Evolutionary conservation across 2,329 filamentous ascomycete genomes (phyloP).

Genomic region (Pseudogymnoascus sp.): DNA sequence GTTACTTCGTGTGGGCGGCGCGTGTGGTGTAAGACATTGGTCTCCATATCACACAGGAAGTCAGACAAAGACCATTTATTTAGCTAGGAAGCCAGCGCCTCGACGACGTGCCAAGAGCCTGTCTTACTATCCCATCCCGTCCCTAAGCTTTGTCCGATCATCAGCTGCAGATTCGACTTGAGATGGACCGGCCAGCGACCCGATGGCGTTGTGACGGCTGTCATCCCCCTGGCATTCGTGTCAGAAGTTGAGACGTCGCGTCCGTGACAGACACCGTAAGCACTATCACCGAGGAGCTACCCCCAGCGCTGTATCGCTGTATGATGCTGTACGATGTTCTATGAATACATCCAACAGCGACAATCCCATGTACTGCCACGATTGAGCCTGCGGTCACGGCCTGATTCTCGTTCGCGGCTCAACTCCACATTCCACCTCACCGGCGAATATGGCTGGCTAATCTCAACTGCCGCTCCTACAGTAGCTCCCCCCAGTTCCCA

Average conservation of each 20-base stretch:
- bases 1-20: constrained; percentile 1
- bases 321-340: not conserved
- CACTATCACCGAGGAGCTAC: not conserved
- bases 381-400: not conserved
- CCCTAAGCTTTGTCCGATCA: constrained; percentile 5
- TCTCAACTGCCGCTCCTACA: not conserved
- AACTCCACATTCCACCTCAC: not conserved
- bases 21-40: not conserved
- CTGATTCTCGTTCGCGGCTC: not conserved
- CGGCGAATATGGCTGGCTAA: not conserved
- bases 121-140: not conserved
- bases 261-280: not conserved
- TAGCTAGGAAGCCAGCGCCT: not conserved
- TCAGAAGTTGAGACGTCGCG: constrained; percentile 1
- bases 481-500: not conserved
- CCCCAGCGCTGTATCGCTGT: too few relatives aligned
- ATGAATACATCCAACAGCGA: not conserved
- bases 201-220: not conserved
- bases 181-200: not conserved
- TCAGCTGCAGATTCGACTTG: not conserved
- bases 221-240: not conserved
- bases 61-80: not conserved
- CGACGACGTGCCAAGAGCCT: not conserved
- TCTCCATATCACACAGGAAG: not conserved
- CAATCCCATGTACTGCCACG: not conserved